Evolutionary conservation across 306 rosid genomes (phyloP).

Genomic region (Vigna nakashimae): DNA sequence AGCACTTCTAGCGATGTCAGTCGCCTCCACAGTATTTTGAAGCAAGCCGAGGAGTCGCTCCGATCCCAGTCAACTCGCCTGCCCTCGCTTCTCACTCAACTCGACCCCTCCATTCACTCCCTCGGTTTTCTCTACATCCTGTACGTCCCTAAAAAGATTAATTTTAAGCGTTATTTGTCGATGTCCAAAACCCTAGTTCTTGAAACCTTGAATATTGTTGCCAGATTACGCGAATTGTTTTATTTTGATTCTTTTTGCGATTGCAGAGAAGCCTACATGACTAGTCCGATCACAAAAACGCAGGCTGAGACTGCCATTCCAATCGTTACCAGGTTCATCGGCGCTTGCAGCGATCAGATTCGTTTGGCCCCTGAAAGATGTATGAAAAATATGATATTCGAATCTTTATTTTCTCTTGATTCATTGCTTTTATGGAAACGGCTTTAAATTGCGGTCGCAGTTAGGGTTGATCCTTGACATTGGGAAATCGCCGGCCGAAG

Average conservation of each 20-base stretch:
- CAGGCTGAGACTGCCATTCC: conserved; percentile 61
- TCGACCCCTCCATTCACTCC: conserved; percentile 74
- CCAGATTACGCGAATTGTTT: neutral
- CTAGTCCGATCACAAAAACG: conserved; percentile 55
- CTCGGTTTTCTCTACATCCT: conserved; percentile 79
- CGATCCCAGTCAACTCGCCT: conserved; percentile 64
- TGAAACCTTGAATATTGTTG: neutral
- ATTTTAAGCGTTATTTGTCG: neutral
- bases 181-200: neutral
- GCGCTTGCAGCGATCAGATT: conserved; percentile 79
- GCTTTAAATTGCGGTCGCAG: too few species aligned
- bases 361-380: conserved; percentile 84
- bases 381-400: conserved; percentile 31
- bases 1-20: conserved; percentile 47
- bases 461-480: too few species aligned
- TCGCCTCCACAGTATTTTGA: conserved; percentile 69
- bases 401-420: neutral
- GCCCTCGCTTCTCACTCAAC: conserved; percentile 61
- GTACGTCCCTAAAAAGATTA: conserved; percentile 35
- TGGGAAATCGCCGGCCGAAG: neutral
- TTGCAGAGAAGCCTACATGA: conserved; percentile 78
- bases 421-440: neutral
- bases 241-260: neutral
- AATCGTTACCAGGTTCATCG: conserved; percentile 59
- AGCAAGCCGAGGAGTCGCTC: conserved; percentile 71